Base-by-base conservation (phyloP, 495 filamentous ascomycete genomes). In the Penicillium crystallinum region DNA sequence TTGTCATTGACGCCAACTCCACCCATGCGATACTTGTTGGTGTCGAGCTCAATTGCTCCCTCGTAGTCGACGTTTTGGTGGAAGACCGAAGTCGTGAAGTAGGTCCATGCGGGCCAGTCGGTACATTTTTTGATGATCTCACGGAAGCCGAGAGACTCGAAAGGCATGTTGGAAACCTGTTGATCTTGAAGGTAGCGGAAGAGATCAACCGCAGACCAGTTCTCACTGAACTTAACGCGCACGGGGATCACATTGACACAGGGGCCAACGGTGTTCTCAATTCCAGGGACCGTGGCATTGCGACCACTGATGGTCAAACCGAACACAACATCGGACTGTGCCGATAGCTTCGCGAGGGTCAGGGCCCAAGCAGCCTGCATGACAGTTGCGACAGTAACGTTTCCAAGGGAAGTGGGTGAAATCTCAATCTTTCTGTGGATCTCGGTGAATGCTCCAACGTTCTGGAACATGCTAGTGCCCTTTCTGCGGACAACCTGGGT, bases 181-280 rank as follows among this genome's bases (percentile, higher is more conserved):
- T 85, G 80, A 23, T 80, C 73, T 53, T 85, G 82, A 29, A 83
- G 69, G 34, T 69, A 77, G 12, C 69, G 69, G 49, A 84, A 74
- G 5, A 84, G 70, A 18, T 81, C 72, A 1, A 79, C 64, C 2
- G 63, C 73, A 6, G 72, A 81, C 74, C 71, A 77, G 18, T 63
- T 67, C 5, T 73, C 68, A 12, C 65, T 55, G 49, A 84, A 75
- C 10, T 68, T 66, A 15, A 84, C 77, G 7, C 81, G 71, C 0
- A 84, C 76, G 0, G 82, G 82, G 2, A 85, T 64, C 14, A 83
- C 69, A 54, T 85, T 84, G 48, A 85, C 64, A 56, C 82, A 86
- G 5, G 79, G 79, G 0, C 81, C 80, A 38, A 81, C 68, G 15
- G 78, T 79, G 53, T 63, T 72, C 25, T 79, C 80, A 18, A 84